A percentile compares a stretch with the other conserved stretches of the same genome.
phyloP scores from a whole-genome alignment of 2,329 filamentous ascomycete genomes.

The Phialocephala sp. region DNA sequence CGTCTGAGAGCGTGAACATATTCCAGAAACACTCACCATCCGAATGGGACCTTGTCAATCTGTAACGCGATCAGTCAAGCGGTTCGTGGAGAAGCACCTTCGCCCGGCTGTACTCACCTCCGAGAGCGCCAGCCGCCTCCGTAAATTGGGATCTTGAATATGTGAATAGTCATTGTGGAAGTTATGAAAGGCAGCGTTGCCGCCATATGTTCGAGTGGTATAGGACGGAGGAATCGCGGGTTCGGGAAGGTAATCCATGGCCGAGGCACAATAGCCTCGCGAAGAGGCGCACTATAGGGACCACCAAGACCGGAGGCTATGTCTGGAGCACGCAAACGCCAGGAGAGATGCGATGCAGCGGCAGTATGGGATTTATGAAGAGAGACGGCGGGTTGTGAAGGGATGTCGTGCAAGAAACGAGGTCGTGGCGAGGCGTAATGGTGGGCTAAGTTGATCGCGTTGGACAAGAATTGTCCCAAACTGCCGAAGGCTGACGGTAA shows the following conservation, averaged over 20 bases:
- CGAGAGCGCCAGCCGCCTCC: slow-evolving; percentile 75
- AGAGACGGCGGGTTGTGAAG: neutral
- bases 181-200: slow-evolving; percentile 75
- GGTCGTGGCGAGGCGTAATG: neutral
- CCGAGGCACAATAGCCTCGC: slow-evolving; percentile 18
- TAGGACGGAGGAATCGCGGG: slow-evolving; percentile 31
- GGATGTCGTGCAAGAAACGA: neutral
- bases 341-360: neutral
- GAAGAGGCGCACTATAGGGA: slow-evolving; percentile 12
- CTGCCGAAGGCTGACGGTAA: slow-evolving; percentile 15
- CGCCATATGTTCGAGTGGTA: slow-evolving; percentile 56
- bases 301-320: neutral
- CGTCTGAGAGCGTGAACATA: neutral
- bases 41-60: slow-evolving; percentile 53
- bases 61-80: slow-evolving; percentile 12
- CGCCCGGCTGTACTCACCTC: slow-evolving; percentile 48
- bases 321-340: neutral
- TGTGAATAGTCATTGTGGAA: slow-evolving; percentile 61
- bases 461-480: slow-evolving; percentile 2
- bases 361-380: neutral
- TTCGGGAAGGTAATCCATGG: slow-evolving; percentile 36
- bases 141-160: slow-evolving; percentile 75
- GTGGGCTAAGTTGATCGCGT: neutral
- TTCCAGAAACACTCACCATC: slow-evolving; percentile 60
- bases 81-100: neutral